phyloP scores from a whole-genome alignment of 495 filamentous ascomycete genomes.

The Antarctomyces pellizariae region DNA sequence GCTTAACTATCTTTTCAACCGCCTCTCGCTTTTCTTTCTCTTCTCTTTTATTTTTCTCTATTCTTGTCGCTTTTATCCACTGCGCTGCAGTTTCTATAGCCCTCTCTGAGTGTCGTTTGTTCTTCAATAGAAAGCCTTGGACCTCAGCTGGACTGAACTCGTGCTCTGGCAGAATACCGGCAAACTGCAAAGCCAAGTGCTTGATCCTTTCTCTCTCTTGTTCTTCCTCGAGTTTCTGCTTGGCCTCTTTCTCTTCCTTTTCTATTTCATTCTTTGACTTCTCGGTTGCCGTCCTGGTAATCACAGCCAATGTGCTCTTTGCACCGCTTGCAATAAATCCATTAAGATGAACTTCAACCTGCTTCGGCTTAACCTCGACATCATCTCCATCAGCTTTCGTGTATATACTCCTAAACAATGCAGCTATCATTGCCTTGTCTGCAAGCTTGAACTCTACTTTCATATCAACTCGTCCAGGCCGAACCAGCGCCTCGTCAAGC shows the following conservation, averaged over 20 bases:
- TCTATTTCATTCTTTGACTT: conserved; percentile 1
- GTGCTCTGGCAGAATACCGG: conserved; percentile 30
- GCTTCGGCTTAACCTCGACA: no score
- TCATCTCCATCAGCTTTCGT: conserved; percentile 11
- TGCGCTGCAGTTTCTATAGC: conserved; percentile 29
- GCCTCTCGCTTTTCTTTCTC: conserved; percentile 22
- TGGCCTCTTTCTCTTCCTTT: conserved; percentile 9
- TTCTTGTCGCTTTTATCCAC: conserved; percentile 33
- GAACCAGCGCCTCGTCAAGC: conserved; percentile 51
- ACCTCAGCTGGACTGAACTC: conserved; percentile 57
- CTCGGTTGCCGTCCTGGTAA: conserved; percentile 1
- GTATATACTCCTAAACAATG: conserved; percentile 12
- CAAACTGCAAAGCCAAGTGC: conserved; percentile 30
- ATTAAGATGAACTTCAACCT: no score
- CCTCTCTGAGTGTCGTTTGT: conserved; percentile 36
- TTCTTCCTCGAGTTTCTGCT: conserved; percentile 14
- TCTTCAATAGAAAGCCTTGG: conserved; percentile 47
- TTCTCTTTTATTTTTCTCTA: conserved; percentile 32
- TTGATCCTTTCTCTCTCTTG: conserved; percentile 17
- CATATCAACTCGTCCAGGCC: conserved; percentile 60
- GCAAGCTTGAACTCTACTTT: conserved; percentile 38
- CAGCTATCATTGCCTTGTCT: conserved; percentile 13
- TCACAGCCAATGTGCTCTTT: no score
- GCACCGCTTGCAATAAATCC: no score
- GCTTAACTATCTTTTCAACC: conserved; percentile 16